Conservation (phyloP, 495 filamentous ascomycete species). For the Xylaria nigripes region DNA sequence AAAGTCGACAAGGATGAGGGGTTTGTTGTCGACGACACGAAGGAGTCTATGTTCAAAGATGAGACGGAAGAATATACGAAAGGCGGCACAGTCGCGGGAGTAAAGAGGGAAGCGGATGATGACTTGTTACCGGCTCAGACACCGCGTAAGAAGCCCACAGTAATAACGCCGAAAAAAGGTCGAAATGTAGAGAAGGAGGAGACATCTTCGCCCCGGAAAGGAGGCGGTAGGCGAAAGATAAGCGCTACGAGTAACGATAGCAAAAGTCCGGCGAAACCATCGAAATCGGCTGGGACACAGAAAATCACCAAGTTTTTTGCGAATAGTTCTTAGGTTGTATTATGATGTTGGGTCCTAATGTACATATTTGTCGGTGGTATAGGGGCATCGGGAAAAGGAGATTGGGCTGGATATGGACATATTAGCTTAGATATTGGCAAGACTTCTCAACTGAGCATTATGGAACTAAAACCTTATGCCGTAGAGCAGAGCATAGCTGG, state of each 20-base stretch:
- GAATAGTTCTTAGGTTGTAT: conserved; percentile 39
- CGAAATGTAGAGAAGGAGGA: conserved; percentile 9
- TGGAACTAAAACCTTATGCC: too few relatives aligned
- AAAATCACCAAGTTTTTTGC: conserved; percentile 83
- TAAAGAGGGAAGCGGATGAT: conserved; percentile 51
- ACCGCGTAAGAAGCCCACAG: conserved; percentile 40
- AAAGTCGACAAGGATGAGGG: conserved; percentile 22
- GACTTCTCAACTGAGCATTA: too few relatives aligned
- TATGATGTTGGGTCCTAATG: too few relatives aligned
- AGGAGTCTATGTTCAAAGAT: neutral
- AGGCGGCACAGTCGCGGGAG: conserved; percentile 23
- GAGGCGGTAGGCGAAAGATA: conserved; percentile 14
- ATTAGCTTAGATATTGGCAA: too few relatives aligned
- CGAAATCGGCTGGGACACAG: conserved; percentile 49
- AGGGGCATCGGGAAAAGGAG: too few relatives aligned
- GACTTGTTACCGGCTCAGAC: conserved; percentile 25
- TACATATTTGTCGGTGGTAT: neutral
- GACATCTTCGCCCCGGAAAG: neutral
- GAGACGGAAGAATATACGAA: conserved; percentile 11
- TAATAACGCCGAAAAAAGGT: conserved; percentile 17
- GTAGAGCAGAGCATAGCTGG: too few relatives aligned
- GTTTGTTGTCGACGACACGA: conserved; percentile 17
- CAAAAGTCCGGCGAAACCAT: conserved; percentile 38
- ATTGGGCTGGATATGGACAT: too few relatives aligned
- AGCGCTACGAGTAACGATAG: conserved; percentile 30